Conservation (phyloP, 2,329 filamentous ascomycete genomes). For the Epichloe scottii region DNA sequence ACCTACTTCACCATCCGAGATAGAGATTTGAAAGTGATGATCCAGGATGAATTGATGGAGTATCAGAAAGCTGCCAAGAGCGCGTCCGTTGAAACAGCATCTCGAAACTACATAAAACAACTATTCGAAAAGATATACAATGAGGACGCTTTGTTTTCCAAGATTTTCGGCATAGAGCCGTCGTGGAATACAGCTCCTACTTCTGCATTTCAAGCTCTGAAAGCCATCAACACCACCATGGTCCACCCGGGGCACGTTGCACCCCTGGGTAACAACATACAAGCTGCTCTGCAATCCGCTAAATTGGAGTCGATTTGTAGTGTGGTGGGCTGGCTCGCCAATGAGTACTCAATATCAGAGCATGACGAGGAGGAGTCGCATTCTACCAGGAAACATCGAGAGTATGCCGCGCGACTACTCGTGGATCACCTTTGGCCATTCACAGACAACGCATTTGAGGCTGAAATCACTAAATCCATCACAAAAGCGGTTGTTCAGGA, state of each 20-base stretch:
- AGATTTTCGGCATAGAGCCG: constrained; percentile 43
- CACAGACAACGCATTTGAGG: constrained; percentile 40
- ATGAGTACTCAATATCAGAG: constrained; percentile 44
- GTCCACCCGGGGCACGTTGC: constrained; percentile 42
- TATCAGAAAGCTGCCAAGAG: constrained; percentile 40
- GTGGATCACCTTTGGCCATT: constrained; percentile 46
- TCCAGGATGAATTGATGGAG: constrained; percentile 40
- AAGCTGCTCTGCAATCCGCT: constrained; percentile 33
- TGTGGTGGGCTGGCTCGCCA: constrained; percentile 43
- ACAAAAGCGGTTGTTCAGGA: constrained; percentile 33
- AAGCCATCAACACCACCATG: constrained; percentile 35
- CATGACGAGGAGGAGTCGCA: constrained; percentile 45
- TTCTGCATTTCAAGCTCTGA: constrained; percentile 39
- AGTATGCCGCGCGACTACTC: constrained; percentile 42
- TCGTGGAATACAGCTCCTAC: constrained; percentile 35
- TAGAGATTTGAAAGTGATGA: constrained; percentile 37
- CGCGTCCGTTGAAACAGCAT: constrained; percentile 38
- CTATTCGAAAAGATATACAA: constrained; percentile 45
- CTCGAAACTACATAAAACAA: constrained; percentile 46
- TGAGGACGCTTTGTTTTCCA: constrained; percentile 39
- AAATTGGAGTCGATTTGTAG: constrained; percentile 40
- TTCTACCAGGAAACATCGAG: constrained; percentile 40
- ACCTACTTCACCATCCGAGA: constrained; percentile 41
- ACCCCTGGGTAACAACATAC: constrained; percentile 37
- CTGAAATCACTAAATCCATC: constrained; percentile 42